Evolutionary conservation across 495 filamentous ascomycete genomes (phyloP).

Genomic region (Neurospora sp.): DNA sequence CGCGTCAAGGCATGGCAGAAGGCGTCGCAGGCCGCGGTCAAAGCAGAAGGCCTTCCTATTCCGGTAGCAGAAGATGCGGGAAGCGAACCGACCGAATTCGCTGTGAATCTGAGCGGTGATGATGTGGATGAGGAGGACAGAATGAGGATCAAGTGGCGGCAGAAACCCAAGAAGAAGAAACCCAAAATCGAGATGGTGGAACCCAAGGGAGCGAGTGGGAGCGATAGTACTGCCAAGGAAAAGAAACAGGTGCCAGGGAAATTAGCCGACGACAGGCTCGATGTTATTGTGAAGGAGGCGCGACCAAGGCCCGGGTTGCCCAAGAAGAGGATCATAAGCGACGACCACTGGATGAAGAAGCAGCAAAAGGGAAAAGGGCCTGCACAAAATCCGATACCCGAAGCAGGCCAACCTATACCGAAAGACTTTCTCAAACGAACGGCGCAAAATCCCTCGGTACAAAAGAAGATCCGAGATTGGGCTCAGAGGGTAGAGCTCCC

Average conservation of each 20-base stretch:
- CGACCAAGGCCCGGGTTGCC: conserved; percentile 32
- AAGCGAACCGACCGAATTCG: conserved; percentile 35
- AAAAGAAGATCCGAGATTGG: conserved; percentile 45
- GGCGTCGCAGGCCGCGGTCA: conserved; percentile 47
- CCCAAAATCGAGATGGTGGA: conserved; percentile 13
- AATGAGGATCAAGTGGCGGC: conserved; percentile 34
- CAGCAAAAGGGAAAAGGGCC: conserved; percentile 31
- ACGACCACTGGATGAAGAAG: conserved; percentile 62
- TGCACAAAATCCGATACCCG: conserved; percentile 23
- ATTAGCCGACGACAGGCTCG: conserved; percentile 2
- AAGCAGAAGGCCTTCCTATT: conserved; percentile 19
- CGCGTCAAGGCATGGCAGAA: conserved; percentile 72
- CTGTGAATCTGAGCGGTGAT: conserved; percentile 31
- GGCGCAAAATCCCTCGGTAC: conserved; percentile 37
- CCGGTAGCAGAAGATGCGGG: conserved; percentile 29
- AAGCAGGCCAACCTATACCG: conserved; percentile 28
- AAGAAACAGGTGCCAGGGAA: conserved; percentile 22
- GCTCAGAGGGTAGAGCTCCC: conserved; percentile 32
- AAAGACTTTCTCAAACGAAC: conserved; percentile 42
- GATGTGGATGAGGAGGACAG: conserved; percentile 42
- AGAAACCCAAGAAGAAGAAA: conserved; percentile 25
- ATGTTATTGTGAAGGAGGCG: neutral
- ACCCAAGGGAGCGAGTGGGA: conserved; percentile 13
- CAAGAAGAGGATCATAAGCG: conserved; percentile 70
- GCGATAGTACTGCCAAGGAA: conserved; percentile 13